Conservation (phyloP, 2,329 filamentous ascomycete species). For the Cyphellophora attinorum region DNA sequence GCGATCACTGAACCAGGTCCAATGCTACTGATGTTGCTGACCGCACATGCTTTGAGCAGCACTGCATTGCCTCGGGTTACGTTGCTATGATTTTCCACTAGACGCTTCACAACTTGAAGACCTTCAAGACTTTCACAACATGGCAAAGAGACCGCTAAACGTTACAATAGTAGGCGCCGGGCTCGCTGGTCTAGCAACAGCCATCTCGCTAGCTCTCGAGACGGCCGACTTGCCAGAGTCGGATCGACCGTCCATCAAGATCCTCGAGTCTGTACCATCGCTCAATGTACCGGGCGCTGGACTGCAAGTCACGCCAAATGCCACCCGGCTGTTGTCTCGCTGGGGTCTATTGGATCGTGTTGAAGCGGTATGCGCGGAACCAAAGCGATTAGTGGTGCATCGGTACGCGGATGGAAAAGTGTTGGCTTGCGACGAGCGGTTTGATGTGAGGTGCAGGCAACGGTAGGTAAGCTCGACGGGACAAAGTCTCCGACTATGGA, state of each 20-base stretch:
- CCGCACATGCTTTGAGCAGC: too few relatives aligned
- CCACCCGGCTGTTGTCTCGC: slow-evolving; percentile 11
- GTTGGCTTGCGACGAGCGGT: slow-evolving; percentile 40
- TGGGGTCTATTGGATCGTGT: slow-evolving; percentile 11
- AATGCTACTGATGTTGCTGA: too few relatives aligned
- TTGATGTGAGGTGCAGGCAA: slow-evolving; percentile 41
- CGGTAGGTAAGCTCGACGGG: too few relatives aligned
- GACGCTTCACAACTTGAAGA: too few relatives aligned
- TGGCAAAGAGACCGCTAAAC: too few relatives aligned
- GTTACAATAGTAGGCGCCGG: slow-evolving; percentile 24
- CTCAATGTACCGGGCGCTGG: slow-evolving; percentile 18
- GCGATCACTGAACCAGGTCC: too few relatives aligned
- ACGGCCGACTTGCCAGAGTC: slow-evolving; percentile 9
- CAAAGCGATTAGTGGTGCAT: slow-evolving; percentile 24
- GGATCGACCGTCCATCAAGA: slow-evolving; percentile 12
- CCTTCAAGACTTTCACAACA: too few relatives aligned
- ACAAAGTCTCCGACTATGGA: too few relatives aligned
- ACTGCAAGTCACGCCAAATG: slow-evolving; percentile 20
- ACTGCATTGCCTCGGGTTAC: too few relatives aligned
- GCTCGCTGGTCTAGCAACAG: slow-evolving; percentile 21
- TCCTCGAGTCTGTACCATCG: slow-evolving; percentile 20
- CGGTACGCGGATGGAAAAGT: slow-evolving; percentile 24
- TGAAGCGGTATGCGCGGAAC: slow-evolving; percentile 19
- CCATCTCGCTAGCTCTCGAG: slow-evolving; percentile 19
- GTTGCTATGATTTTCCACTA: too few relatives aligned